Evolutionary conservation across 2,329 filamentous ascomycete species (phyloP).

Genomic region (Hypoxylon sp.): DNA sequence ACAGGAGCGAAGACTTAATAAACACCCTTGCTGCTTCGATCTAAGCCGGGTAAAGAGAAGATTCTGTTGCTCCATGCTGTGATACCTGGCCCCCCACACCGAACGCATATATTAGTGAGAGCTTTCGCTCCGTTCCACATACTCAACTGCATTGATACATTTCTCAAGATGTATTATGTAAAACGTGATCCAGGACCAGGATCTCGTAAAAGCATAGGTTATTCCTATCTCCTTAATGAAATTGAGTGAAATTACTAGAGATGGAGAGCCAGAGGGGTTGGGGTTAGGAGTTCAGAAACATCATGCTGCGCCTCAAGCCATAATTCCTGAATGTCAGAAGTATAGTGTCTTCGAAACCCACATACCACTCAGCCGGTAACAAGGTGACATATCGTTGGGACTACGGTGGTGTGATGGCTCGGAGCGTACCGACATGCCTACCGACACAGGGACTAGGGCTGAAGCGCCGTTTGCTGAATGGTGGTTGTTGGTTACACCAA

Average conservation of each 20-base stretch:
- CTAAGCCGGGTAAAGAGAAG: not conserved
- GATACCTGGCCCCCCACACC: not conserved
- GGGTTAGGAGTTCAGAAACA: not conserved
- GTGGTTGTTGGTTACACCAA: conserved; percentile 2
- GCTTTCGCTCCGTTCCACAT: not conserved
- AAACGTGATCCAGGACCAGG: not conserved
- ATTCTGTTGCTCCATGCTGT: not conserved
- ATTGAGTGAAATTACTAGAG: not conserved
- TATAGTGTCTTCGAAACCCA: not conserved
- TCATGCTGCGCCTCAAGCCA: not conserved
- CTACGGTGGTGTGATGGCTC: not conserved
- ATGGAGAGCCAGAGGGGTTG: not conserved
- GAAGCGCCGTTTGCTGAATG: not conserved
- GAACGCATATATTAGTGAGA: not conserved
- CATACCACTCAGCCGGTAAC: not conserved
- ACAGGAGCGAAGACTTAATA: not conserved
- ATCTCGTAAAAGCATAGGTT: not conserved
- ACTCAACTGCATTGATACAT: not conserved
- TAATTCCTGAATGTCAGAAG: not conserved
- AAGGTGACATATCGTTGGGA: not conserved
- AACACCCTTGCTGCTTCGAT: not conserved
- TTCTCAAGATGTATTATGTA: not conserved
- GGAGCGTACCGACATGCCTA: not conserved
- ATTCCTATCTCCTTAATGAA: not conserved
- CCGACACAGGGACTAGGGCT: no score